Evolutionary conservation across 2,329 filamentous ascomycete genomes (phyloP).

Genomic region (Xylaria sp.): DNA sequence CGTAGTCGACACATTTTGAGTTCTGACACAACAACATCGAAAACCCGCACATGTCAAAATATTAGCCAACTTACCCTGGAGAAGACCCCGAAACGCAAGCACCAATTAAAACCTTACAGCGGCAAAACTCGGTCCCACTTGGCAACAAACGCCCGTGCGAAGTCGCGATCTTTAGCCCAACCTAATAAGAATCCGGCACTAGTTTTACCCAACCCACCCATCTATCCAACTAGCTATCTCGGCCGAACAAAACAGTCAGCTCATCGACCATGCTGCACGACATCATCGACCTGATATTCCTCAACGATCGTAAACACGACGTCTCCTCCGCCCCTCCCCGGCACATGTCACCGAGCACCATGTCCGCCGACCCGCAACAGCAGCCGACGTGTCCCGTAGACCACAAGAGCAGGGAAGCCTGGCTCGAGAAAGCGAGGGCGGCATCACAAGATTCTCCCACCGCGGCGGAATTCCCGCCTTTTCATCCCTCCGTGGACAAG

Average conservation of each 20-base stretch:
- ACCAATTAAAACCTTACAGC: neutral
- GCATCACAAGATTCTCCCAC: conserved; percentile 47
- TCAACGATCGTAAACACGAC: conserved; percentile 20
- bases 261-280: conserved; percentile 30
- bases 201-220: no score
- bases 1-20: no score
- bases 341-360: conserved; percentile 18
- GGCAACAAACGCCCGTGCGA: neutral
- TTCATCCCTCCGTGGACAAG: conserved; percentile 43
- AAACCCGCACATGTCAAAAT: no score
- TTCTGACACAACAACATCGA: no score
- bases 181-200: conserved; percentile 16
- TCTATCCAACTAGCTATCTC: neutral
- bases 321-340: neutral
- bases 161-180: neutral
- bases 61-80: neutral
- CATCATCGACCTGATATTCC: conserved; percentile 36
- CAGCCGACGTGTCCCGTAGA: conserved; percentile 82
- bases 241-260: conserved; percentile 8
- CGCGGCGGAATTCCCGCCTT: conserved; percentile 48
- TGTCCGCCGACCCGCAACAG: conserved; percentile 39
- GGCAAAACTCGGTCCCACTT: neutral
- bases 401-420: conserved; percentile 86
- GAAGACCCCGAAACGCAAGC: neutral
- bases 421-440: conserved; percentile 77